These are phyloP conservation scores for Waltiozyma sp. DNA, from an alignment of 1,139 yeast species.

Conservation along the genomic window DNA sequence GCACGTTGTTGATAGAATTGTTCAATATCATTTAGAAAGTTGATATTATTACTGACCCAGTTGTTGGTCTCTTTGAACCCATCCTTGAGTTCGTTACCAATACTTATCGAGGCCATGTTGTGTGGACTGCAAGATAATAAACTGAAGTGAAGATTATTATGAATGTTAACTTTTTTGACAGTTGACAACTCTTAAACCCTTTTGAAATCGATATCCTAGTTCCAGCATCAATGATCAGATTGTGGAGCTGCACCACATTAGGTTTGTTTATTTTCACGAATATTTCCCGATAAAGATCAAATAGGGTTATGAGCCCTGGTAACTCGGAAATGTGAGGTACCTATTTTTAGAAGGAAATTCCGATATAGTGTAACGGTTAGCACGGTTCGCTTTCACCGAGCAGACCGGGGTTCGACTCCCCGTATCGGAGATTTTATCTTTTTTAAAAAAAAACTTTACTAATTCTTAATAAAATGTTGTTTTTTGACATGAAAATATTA, in stretches of 20 bases:
- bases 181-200: too few relatives aligned
- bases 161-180: too few relatives aligned
- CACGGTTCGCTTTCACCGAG: slow-evolving; percentile 80
- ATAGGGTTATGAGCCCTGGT: neutral
- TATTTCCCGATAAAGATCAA: neutral
- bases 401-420: slow-evolving; percentile 80
- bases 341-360: slow-evolving; percentile 20
- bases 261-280: too few relatives aligned
- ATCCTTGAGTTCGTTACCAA: slow-evolving; percentile 71
- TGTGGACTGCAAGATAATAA: too few relatives aligned
- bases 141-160: too few relatives aligned
- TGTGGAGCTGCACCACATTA: neutral
- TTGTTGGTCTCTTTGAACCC: slow-evolving; percentile 64
- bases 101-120: slow-evolving; percentile 1
- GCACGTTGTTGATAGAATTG: slow-evolving; percentile 79
- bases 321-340: too few relatives aligned
- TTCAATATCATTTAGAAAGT: slow-evolving; percentile 71
- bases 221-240: too few relatives aligned
- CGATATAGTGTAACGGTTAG: slow-evolving; percentile 77
- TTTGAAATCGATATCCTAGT: too few relatives aligned
- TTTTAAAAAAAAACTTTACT: too few relatives aligned
- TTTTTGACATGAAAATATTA: too few relatives aligned
- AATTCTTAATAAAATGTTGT: too few relatives aligned
- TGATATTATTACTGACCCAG: slow-evolving; percentile 68
- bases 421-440: slow-evolving; percentile 42